Conservation (phyloP, 192 early-diverging fungal genomes). For the Mortierella alpina region DNA sequence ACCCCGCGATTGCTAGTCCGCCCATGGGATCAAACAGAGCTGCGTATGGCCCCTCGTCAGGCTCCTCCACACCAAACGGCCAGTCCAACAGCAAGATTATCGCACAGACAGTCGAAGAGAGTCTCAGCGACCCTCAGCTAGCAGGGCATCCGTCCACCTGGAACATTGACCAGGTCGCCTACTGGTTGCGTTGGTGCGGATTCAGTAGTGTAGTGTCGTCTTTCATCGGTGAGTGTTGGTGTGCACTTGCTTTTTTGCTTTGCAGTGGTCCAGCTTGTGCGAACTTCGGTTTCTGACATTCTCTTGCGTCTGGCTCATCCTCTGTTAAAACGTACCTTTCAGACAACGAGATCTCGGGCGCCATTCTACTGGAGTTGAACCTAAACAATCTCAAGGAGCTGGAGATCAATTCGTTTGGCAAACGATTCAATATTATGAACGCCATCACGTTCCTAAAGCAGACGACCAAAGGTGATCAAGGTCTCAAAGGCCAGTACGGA, state of each 20-base stretch:
- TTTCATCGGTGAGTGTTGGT: conserved; percentile 60
- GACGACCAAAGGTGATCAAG: conserved; percentile 17
- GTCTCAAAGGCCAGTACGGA: conserved; percentile 21
- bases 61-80: not conserved
- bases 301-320: conserved; percentile 19
- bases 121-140: conserved; percentile 40
- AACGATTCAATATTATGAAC: conserved; percentile 75
- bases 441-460: conserved; percentile 69
- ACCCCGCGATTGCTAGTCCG: conserved; percentile 37
- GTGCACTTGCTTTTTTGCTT: no score
- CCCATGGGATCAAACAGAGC: conserved; percentile 11
- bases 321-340: no score
- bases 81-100: conserved; percentile 27
- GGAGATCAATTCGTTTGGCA: conserved; percentile 70
- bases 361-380: conserved; percentile 69
- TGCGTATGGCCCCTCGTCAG: not conserved
- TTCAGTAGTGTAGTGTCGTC: conserved; percentile 56
- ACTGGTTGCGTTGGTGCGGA: conserved; percentile 67
- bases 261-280: no score
- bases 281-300: not conserved
- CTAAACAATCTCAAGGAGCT: conserved; percentile 74
- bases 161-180: conserved; percentile 67
- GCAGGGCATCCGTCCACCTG: conserved; percentile 60
- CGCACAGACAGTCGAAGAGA: conserved; percentile 34
- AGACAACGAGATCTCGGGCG: conserved; percentile 78